Evolutionary conservation across 2,329 filamentous ascomycete genomes (phyloP), one percentile per base, ranked within the genome.

Genomic region (Claviceps citrina): DNA sequence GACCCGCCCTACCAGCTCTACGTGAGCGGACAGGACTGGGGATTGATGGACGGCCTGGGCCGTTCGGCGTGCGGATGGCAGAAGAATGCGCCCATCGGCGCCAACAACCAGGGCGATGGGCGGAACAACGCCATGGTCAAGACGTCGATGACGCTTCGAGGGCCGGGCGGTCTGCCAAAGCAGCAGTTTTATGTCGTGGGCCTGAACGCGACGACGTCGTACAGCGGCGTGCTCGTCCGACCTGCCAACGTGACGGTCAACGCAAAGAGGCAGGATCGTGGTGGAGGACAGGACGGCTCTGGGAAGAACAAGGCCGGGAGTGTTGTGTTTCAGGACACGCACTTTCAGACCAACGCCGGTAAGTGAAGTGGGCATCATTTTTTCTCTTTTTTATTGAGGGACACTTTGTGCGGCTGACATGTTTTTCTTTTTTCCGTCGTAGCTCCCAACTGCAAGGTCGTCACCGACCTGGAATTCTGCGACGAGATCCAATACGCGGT

Each of bases 401-500:
- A n/a, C n/a, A n/a, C n/a, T n/a, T n/a, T 24, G 22, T 24, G 22
- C 22, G 22, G 22, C 22, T 24, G 22, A 24, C 22, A 24, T 31
- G 15, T 30, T 9, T 18, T 9, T 30, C 6, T 30, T 8, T n/a
- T 6, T n/a, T 27, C 12, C 25, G 8, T 28, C 44, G 46, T 50
- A 76, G 84, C 82, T 43, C 73, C 76, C 44, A 93, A 87, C 53
- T 98, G 91, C 58, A 80, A 81, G 44, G 70, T 98, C 31, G 70
- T 96, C 34, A 87, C 79, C 57, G 79, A 93, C 53, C 74, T 98
- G n/a, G 67, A 77, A 0, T 93, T 96, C 58, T 98, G 91, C 63
- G 73, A 80, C 49, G 76, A 89, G 50, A 81, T 89, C 36, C 84
- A 89, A 38, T 95, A 95, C 55, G 82, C 89, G 6, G 91, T 95